Evolutionary conservation across 306 rosid genomes (phyloP).

Genomic region (Pyrus bretschneideri): DNA sequence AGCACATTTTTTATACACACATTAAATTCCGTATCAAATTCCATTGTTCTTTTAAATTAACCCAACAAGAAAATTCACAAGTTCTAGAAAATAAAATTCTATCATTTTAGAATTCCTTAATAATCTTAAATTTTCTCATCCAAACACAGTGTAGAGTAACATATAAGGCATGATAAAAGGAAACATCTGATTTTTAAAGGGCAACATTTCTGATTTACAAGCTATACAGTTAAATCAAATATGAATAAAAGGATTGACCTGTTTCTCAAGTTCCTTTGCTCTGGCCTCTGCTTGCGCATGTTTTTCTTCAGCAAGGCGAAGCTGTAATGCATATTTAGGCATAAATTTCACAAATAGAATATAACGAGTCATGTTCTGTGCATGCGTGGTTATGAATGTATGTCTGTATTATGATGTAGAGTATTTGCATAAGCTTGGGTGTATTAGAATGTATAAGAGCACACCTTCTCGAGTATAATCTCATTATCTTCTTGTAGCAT

Average conservation of each 20-base stretch:
- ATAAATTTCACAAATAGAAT: constrained; percentile 11
- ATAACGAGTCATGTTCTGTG: background rate
- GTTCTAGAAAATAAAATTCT: no score
- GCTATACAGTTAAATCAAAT: background rate
- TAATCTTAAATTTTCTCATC: no score
- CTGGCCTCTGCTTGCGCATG: constrained; percentile 84
- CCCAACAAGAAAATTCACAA: no score
- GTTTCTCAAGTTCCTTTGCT: constrained; percentile 85
- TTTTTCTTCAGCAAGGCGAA: constrained; percentile 71
- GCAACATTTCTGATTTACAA: background rate
- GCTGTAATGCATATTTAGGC: constrained; percentile 45
- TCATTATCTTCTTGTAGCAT: constrained; percentile 89
- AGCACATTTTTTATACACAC: no score
- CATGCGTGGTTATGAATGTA: background rate
- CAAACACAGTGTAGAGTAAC: background rate
- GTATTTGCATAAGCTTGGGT: background rate
- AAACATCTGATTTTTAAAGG: background rate
- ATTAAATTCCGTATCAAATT: no score
- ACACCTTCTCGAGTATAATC: constrained; percentile 56
- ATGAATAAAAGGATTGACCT: constrained; percentile 37
- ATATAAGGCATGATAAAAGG: background rate
- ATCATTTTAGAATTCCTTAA: no score
- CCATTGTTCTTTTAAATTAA: no score
- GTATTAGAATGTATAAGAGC: constrained; percentile 2
- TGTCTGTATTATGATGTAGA: background rate